Evolutionary conservation across 768 basidiomycete species (phyloP).

Genomic region (Tylopilus balloui): DNA sequence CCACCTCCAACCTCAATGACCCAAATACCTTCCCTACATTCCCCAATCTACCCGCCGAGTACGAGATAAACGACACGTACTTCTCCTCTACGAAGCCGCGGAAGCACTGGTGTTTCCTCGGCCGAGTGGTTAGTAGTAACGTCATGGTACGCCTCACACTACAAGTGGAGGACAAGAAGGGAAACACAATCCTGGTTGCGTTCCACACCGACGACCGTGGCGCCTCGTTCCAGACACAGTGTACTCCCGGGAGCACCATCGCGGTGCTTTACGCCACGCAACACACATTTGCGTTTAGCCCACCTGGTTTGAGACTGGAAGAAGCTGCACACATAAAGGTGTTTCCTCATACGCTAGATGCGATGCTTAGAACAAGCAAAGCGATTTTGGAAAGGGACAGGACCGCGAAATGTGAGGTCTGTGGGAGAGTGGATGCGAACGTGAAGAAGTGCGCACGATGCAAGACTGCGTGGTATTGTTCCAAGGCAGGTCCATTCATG

Average conservation of each 20-base stretch:
- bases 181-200: constrained; percentile 22
- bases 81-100: constrained; percentile 24
- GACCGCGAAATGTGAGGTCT: constrained; percentile 20
- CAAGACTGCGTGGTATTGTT: constrained; percentile 29
- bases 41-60: constrained; percentile 20
- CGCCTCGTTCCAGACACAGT: constrained; percentile 16
- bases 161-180: constrained; percentile 29
- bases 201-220: constrained; percentile 33
- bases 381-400: constrained; percentile 18
- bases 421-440: constrained; percentile 14
- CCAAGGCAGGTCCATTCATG: constrained; percentile 18
- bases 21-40: constrained; percentile 24
- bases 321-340: constrained; percentile 23
- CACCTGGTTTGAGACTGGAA: constrained; percentile 27
- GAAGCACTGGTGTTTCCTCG: constrained; percentile 31
- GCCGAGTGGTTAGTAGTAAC: constrained; percentile 22
- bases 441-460: constrained; percentile 27
- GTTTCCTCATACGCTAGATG: constrained; percentile 26
- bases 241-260: constrained; percentile 27
- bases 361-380: constrained; percentile 25
- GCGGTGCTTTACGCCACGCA: constrained; percentile 31
- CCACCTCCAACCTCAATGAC: constrained; percentile 28
- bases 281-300: constrained; percentile 29
- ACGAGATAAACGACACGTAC: constrained; percentile 14
- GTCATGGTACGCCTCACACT: constrained; percentile 27